These are phyloP conservation scores for Rhizopogon hawkerae DNA, from an alignment of 1,284 basidiomycete species.

Conservation along the genomic window DNA sequence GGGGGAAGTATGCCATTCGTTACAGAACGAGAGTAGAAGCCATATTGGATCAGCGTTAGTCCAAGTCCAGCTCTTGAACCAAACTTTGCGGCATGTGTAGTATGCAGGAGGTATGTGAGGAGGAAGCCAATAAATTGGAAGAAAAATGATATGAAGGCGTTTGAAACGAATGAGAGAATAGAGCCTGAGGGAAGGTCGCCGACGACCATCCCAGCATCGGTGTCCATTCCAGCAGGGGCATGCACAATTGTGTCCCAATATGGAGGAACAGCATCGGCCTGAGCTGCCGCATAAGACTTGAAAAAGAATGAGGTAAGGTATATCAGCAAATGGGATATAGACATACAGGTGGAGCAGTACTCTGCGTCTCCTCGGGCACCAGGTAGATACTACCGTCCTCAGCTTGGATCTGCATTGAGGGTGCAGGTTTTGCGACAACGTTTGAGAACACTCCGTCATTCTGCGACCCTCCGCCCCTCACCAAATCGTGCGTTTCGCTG, in stretches of 20 bases:
- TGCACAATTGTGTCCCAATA: constrained; percentile 98
- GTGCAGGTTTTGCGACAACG: constrained; percentile 80
- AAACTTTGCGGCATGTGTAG: constrained; percentile 91
- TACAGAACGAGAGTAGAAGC: constrained; percentile 47
- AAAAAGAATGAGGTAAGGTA: constrained; percentile 1
- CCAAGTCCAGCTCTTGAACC: constrained; percentile 93
- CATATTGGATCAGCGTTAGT: constrained; percentile 88
- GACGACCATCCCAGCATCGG: constrained; percentile 59
- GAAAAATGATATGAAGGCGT: constrained; percentile 83
- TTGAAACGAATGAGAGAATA: constrained; percentile 64
- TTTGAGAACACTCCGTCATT: constrained; percentile 98
- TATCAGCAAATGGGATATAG: neutral
- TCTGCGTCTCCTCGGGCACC: constrained; percentile 75
- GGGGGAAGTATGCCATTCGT: constrained; percentile 18
- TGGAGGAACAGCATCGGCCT: constrained; percentile 85
- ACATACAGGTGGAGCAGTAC: constrained; percentile 78
- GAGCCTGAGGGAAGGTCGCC: constrained; percentile 69
- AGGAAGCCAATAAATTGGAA: constrained; percentile 98
- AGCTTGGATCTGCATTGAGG: constrained; percentile 35
- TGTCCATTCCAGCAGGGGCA: constrained; percentile 47
- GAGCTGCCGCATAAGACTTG: constrained; percentile 82
- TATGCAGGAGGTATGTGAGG: constrained; percentile 87
- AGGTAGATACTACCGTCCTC: constrained; percentile 57
- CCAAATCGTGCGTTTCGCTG: constrained; percentile 24
- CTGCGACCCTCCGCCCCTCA: constrained; percentile 69